Percentiles rank a stretch among this genome's conserved stretches.
These are phyloP conservation scores for Trypanosoma caninum DNA, from an alignment of 208 protist species.

Conservation along the genomic window DNA sequence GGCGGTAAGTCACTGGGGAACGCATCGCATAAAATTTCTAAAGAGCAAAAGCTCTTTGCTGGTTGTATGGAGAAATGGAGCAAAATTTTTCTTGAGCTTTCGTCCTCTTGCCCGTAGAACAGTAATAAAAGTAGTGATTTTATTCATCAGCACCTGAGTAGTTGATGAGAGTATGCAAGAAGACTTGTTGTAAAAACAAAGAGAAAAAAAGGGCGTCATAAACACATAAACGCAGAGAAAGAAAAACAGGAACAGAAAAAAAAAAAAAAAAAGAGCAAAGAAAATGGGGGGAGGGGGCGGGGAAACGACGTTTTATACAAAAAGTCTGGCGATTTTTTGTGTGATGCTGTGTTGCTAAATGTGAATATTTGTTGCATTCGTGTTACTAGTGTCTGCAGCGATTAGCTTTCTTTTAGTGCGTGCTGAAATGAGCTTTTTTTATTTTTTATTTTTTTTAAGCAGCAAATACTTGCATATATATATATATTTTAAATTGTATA, in stretches of 20 bases:
- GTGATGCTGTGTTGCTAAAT: no score
- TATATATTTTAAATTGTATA: neutral
- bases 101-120: neutral
- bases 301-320: no score
- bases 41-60: neutral
- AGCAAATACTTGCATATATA: neutral
- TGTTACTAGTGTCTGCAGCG: no score
- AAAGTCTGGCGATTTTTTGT: no score
- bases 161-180: no score
- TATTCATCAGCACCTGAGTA: constrained; percentile 7
- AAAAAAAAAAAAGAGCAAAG: neutral
- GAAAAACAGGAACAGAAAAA: neutral
- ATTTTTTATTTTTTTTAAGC: neutral
- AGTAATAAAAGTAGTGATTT: constrained; percentile 4
- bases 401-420: neutral
- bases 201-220: neutral
- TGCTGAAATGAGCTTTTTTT: neutral
- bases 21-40: neutral
- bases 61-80: constrained; percentile 22
- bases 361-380: no score
- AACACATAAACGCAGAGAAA: no score
- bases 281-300: no score
- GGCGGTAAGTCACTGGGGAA: no score
- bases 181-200: no score
- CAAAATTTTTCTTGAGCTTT: constrained; percentile 19